These are phyloP conservation scores for Didymella pomorum DNA, from an alignment of 2,329 filamentous ascomycete species.

Conservation along the genomic window DNA sequence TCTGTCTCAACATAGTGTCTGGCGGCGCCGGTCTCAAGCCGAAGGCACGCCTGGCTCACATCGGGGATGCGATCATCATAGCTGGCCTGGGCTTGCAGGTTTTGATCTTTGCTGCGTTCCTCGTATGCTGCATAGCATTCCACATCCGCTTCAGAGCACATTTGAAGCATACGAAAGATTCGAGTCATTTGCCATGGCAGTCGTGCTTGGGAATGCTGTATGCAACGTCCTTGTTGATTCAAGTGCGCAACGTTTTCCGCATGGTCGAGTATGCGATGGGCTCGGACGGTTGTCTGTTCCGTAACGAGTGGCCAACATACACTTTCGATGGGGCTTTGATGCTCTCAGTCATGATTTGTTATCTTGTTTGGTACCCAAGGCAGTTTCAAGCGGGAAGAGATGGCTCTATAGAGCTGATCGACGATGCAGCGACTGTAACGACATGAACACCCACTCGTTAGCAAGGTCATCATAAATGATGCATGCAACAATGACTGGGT, in stretches of 20 bases:
- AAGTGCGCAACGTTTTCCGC: conserved; percentile 58
- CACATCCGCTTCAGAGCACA: neutral
- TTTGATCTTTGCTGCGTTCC: neutral
- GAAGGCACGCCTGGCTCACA: neutral
- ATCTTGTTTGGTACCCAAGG: neutral
- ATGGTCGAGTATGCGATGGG: conserved; percentile 58
- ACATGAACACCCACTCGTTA: neutral
- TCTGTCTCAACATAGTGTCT: neutral
- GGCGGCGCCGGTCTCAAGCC: neutral
- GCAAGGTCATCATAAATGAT: neutral
- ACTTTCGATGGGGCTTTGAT: neutral
- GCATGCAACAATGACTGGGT: neutral
- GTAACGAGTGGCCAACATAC: neutral
- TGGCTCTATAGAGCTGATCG: neutral
- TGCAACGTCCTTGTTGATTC: conserved; percentile 54
- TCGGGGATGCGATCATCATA: neutral
- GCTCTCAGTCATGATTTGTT: neutral
- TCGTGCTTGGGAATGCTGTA: conserved; percentile 50
- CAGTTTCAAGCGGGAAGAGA: neutral
- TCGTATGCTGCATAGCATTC: neutral
- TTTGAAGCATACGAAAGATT: neutral
- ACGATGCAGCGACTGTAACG: neutral
- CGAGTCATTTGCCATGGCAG: neutral
- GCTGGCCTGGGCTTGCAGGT: neutral
- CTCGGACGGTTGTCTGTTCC: conserved; percentile 58